Percentiles rank a stretch among this genome's conserved stretches.
Evolutionary conservation across 495 filamentous ascomycete genomes (phyloP).

Genomic region (Daldinia grandis): DNA sequence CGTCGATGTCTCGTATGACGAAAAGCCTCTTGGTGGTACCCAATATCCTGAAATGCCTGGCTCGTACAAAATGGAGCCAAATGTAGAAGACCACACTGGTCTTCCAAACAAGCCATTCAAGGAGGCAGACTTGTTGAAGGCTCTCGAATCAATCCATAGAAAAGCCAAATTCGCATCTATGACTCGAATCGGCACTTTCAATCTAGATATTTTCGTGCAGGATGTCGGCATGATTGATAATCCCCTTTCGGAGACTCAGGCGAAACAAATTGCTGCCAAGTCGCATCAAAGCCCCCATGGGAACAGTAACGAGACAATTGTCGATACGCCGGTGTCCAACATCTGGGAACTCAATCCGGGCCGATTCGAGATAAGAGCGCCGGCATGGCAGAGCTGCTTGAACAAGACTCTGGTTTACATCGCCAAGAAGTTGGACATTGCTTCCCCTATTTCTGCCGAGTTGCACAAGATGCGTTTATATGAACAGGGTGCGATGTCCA

Average conservation of each 20-base stretch:
- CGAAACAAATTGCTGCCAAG: slow-evolving; percentile 49
- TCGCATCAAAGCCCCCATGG: slow-evolving; percentile 58
- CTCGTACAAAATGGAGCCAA: not conserved
- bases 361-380: slow-evolving; percentile 55
- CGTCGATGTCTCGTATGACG: not conserved
- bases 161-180: not conserved
- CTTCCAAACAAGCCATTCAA: not conserved
- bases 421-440: slow-evolving; percentile 47
- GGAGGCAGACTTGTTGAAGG: not conserved
- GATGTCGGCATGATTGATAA: slow-evolving; percentile 51
- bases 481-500: slow-evolving; percentile 63
- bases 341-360: slow-evolving; percentile 27
- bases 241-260: slow-evolving; percentile 55
- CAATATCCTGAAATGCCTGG: not conserved
- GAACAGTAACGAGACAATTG: slow-evolving; percentile 54
- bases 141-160: slow-evolving; percentile 7
- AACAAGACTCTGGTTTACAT: slow-evolving; percentile 35
- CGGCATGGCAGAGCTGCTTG: slow-evolving; percentile 45
- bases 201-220: slow-evolving; percentile 54
- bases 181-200: slow-evolving; percentile 6
- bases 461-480: slow-evolving; percentile 66
- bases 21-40: not conserved
- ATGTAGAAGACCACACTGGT: not conserved
- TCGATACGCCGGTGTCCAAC: slow-evolving; percentile 47
- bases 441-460: slow-evolving; percentile 48